phyloP scores from a whole-genome alignment of 1,284 basidiomycete species.

The Dichomitus squalens region DNA sequence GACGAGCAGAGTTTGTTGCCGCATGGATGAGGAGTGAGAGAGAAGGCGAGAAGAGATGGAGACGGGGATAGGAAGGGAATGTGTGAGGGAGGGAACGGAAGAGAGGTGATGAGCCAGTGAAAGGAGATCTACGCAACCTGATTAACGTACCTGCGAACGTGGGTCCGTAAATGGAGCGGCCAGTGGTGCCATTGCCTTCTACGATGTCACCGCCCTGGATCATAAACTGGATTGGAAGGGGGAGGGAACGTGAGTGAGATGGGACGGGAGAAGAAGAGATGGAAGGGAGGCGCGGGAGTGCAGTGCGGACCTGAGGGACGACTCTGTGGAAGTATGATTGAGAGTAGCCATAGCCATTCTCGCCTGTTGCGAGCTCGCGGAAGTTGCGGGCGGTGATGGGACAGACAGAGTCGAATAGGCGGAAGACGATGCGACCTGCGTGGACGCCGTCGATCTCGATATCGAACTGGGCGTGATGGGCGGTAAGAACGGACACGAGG shows the following conservation, averaged over 20 bases:
- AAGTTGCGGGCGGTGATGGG: constrained; percentile 87
- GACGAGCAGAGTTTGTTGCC: neutral
- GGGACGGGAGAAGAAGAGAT: neutral
- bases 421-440: constrained; percentile 80
- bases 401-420: constrained; percentile 76
- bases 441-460: constrained; percentile 61
- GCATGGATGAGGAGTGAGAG: neutral
- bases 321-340: constrained; percentile 82
- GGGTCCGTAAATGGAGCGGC: constrained; percentile 41
- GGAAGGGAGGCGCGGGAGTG: neutral
- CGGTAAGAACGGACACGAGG: neutral
- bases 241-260: neutral
- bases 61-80: neutral
- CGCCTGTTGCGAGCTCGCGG: constrained; percentile 84
- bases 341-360: constrained; percentile 66
- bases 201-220: constrained; percentile 44
- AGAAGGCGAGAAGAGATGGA: neutral
- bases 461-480: constrained; percentile 66
- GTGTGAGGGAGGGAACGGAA: neutral
- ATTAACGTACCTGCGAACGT: constrained; percentile 29
- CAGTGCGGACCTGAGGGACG: constrained; percentile 50
- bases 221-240: constrained; percentile 31
- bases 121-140: neutral
- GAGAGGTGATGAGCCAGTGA: neutral
- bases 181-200: constrained; percentile 61